Percentiles rank a stretch among this genome's conserved stretches.
Evolutionary conservation across 2,329 filamentous ascomycete genomes (phyloP).

Genomic region (Ustulina deusta): DNA sequence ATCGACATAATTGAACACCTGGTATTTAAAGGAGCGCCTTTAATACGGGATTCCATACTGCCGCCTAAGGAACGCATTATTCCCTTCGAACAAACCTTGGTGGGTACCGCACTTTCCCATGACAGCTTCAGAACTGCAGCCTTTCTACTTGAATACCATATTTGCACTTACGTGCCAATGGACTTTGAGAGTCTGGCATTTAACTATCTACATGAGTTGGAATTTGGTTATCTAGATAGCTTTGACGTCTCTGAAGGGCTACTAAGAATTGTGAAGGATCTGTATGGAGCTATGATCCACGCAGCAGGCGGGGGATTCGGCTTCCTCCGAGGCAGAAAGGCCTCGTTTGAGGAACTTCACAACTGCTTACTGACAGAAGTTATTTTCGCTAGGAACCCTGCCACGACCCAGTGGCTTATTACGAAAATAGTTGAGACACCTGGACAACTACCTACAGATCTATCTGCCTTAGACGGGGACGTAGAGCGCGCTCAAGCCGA

Average conservation of each 20-base stretch:
- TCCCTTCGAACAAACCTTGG: too few relatives aligned
- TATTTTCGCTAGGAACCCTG: fast-evolving
- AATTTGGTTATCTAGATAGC: too few relatives aligned
- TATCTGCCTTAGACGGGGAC: neutral
- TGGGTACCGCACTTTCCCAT: too few relatives aligned
- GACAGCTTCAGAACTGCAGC: too few relatives aligned
- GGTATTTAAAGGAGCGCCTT: conserved; percentile 5
- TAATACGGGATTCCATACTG: neutral
- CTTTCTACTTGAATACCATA: neutral
- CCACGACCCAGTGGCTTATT: neutral
- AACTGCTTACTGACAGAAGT: neutral
- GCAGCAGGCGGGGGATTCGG: neutral
- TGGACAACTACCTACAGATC: neutral
- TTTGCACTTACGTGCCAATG: neutral
- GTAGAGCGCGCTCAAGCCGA: neutral
- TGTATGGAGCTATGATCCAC: neutral
- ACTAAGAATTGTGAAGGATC: neutral
- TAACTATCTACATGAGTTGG: too few relatives aligned
- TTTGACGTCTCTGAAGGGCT: too few relatives aligned
- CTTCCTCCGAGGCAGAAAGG: neutral
- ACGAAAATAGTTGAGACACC: neutral
- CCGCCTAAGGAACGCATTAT: too few relatives aligned
- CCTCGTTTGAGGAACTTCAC: neutral
- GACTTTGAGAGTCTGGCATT: too few relatives aligned
- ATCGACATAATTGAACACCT: conserved; percentile 13